These are phyloP conservation scores for Cutaneotrichosporon daszewskae DNA, from an alignment of 1,284 basidiomycete species.

Conservation along the genomic window DNA sequence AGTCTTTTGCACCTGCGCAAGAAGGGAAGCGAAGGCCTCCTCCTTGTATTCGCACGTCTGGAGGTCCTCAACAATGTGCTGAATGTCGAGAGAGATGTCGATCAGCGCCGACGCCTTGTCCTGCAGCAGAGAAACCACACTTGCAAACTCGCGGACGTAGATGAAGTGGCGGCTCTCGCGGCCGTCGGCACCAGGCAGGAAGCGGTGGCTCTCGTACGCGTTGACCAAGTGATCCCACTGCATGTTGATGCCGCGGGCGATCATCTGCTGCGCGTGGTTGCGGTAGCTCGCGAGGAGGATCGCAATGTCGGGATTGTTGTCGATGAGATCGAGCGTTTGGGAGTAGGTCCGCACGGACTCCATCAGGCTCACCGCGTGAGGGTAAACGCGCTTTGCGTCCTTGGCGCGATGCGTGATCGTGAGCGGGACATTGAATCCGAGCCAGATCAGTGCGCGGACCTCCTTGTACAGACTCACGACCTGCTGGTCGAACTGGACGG, in stretches of 20 bases:
- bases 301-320: slow-evolving; percentile 81
- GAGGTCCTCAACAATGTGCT: slow-evolving; percentile 77
- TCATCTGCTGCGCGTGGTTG: slow-evolving; percentile 85
- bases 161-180: slow-evolving; percentile 84
- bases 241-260: slow-evolving; percentile 77
- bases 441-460: slow-evolving; percentile 90
- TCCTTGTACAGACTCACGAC: slow-evolving; percentile 98
- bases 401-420: slow-evolving; percentile 93
- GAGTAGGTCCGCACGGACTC: slow-evolving; percentile 95
- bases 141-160: slow-evolving; percentile 92
- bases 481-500: slow-evolving; percentile 95
- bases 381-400: slow-evolving; percentile 95
- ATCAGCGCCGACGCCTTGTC: slow-evolving; percentile 94
- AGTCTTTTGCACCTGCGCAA: slow-evolving; percentile 78
- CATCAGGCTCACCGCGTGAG: slow-evolving; percentile 96
- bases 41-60: slow-evolving; percentile 75
- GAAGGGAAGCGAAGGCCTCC: slow-evolving; percentile 71
- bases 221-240: slow-evolving; percentile 97
- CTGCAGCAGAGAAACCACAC: slow-evolving; percentile 79
- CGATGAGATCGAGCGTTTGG: slow-evolving; percentile 84
- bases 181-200: slow-evolving; percentile 61
- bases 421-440: slow-evolving; percentile 91
- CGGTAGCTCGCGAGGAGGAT: slow-evolving; percentile 89
- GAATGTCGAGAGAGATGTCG: slow-evolving; percentile 81
- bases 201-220: slow-evolving; percentile 75